A percentile compares a stretch with the other conserved stretches of the same genome.
Conservation (phyloP, 495 filamentous ascomycete species). For the Penicillium pancosmium region DNA sequence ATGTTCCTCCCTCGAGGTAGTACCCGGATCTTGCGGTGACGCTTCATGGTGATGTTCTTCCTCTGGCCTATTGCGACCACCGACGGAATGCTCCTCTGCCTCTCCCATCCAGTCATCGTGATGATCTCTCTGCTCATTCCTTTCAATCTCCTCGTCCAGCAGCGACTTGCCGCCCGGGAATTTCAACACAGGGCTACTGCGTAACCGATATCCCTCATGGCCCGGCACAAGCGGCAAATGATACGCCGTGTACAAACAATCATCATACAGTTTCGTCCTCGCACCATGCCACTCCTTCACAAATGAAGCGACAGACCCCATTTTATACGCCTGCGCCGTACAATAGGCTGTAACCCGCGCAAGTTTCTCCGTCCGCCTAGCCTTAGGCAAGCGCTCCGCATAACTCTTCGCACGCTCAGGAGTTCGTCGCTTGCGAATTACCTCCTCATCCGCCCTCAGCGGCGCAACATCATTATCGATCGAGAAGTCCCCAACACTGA, state of each 20-base stretch:
- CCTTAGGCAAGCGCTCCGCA: constrained; percentile 91
- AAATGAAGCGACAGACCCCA: constrained; percentile 83
- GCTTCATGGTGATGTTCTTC: constrained; percentile 37
- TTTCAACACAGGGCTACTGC: constrained; percentile 89
- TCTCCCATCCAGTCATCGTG: constrained; percentile 84
- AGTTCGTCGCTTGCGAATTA: constrained; percentile 59
- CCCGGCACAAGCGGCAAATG: constrained; percentile 88
- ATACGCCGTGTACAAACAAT: constrained; percentile 95
- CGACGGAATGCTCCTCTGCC: constrained; percentile 44
- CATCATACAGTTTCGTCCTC: constrained; percentile 97
- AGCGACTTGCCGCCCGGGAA: constrained; percentile 90
- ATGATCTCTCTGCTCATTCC: constrained; percentile 86
- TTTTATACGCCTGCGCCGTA: constrained; percentile 89
- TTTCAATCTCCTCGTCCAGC: constrained; percentile 94
- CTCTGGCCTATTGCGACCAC: constrained; percentile 31
- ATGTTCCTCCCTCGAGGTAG: constrained; percentile 15
- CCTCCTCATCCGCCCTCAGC: constrained; percentile 77
- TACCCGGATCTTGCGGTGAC: constrained; percentile 17
- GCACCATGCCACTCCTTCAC: constrained; percentile 88
- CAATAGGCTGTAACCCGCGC: constrained; percentile 94
- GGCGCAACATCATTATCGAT: constrained; percentile 69
- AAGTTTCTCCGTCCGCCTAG: constrained; percentile 81
- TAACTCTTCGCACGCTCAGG: constrained; percentile 83
- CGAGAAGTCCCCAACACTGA: constrained; percentile 51
- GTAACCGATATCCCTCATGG: constrained; percentile 78